Percentiles rank a stretch among this genome's conserved stretches.
phyloP scores from a whole-genome alignment of 2,329 filamentous ascomycete species.

The Paradendryphiella salina region DNA sequence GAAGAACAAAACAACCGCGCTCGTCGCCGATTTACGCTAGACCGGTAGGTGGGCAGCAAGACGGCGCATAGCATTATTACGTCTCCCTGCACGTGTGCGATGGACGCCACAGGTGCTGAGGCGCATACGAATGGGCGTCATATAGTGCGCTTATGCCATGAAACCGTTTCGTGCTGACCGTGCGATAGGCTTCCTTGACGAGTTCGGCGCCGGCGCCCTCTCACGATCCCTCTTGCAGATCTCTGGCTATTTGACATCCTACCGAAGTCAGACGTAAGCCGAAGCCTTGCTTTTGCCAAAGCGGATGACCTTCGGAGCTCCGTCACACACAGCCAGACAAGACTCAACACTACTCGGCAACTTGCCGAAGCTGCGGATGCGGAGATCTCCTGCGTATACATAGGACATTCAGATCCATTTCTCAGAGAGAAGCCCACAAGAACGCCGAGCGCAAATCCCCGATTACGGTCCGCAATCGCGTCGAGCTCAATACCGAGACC shows the following conservation, averaged over 20 bases:
- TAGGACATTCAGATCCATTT: conserved; percentile 19
- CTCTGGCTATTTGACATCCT: conserved; percentile 40
- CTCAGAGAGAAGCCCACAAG: conserved; percentile 7
- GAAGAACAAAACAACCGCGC: conserved; percentile 13
- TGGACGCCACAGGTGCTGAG: conserved; percentile 11
- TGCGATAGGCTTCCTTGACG: conserved; percentile 32
- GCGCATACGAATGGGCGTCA: conserved; percentile 9
- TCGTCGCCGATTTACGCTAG: conserved; percentile 14
- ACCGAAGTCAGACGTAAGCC: conserved; percentile 42
- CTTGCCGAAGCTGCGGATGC: conserved; percentile 31
- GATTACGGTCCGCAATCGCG: conserved; percentile 14
- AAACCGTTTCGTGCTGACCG: conserved; percentile 29
- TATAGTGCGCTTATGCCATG: conserved; percentile 21
- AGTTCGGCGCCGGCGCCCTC: conserved; percentile 26
- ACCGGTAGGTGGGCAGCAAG: conserved; percentile 27
- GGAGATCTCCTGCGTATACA: conserved; percentile 24
- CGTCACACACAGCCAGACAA: conserved; percentile 44
- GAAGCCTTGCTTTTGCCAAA: conserved; percentile 44
- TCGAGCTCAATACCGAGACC: conserved; percentile 16
- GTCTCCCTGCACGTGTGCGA: conserved; percentile 9
- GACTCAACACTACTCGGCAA: conserved; percentile 33
- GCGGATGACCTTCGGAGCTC: conserved; percentile 43
- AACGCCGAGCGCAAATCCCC: conserved; percentile 5
- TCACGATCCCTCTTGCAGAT: conserved; percentile 42
- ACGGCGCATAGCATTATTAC: conserved; percentile 19